phyloP scores from a whole-genome alignment of 495 filamentous ascomycete genomes.

The Tuber magnatum region DNA sequence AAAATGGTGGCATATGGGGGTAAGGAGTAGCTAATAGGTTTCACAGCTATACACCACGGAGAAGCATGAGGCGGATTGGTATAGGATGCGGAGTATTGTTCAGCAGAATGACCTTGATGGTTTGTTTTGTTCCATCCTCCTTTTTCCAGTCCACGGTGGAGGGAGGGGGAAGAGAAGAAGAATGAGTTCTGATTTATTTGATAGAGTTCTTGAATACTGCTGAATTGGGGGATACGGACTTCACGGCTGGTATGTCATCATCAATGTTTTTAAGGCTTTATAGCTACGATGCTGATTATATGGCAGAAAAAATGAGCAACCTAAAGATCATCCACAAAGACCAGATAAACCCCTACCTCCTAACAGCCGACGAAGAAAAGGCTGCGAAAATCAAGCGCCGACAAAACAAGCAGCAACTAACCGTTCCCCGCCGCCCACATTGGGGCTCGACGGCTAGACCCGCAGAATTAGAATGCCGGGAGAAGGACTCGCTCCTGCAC shows the following conservation, averaged over 20 bases:
- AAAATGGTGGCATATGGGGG: slow-evolving; percentile 39
- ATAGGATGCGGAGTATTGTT: slow-evolving; percentile 97
- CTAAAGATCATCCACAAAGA: slow-evolving; percentile 96
- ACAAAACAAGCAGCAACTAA: slow-evolving; percentile 66
- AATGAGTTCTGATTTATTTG: slow-evolving; percentile 9
- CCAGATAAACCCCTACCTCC: slow-evolving; percentile 89
- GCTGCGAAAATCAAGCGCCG: slow-evolving; percentile 69
- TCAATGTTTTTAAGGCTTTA: not conserved
- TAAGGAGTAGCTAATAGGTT: slow-evolving; percentile 24
- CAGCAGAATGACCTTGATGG: slow-evolving; percentile 92
- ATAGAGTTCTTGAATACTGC: slow-evolving; percentile 70
- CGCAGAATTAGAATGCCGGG: slow-evolving; percentile 67
- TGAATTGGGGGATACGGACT: slow-evolving; percentile 93
- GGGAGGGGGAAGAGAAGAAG: not conserved
- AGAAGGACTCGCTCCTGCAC: slow-evolving; percentile 73
- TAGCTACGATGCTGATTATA: slow-evolving; percentile 4
- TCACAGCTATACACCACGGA: slow-evolving; percentile 40
- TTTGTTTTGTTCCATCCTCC: slow-evolving; percentile 40
- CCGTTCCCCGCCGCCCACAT: slow-evolving; percentile 78
- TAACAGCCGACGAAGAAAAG: slow-evolving; percentile 80
- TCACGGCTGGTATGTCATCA: slow-evolving; percentile 58
- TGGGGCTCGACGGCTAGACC: slow-evolving; percentile 83
- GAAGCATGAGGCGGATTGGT: slow-evolving; percentile 69
- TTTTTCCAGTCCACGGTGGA: slow-evolving; percentile 15
- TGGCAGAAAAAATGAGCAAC: slow-evolving; percentile 83